These are phyloP conservation scores for Agaricus sinodeliciosus DNA, from an alignment of 768 basidiomycete genomes.

Conservation along the genomic window DNA sequence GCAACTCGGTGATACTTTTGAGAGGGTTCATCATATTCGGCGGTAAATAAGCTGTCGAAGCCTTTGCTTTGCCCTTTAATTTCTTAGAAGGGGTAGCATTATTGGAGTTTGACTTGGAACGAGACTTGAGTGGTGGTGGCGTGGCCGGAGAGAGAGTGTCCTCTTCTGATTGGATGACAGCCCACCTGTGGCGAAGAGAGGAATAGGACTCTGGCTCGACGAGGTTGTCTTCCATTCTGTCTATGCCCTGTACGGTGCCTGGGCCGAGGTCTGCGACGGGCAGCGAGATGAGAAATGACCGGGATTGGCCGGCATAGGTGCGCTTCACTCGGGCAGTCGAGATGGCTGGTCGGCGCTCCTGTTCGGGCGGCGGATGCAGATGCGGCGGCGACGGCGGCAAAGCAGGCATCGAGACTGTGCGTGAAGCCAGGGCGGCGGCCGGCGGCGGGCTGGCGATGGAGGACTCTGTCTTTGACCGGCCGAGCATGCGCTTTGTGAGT, in stretches of 20 bases:
- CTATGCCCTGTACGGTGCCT: conserved; percentile 15
- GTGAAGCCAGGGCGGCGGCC: conserved; percentile 15
- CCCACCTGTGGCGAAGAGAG: conserved; percentile 71
- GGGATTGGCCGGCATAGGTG: conserved; percentile 72
- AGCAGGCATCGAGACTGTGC: conserved; percentile 32
- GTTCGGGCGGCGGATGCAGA: conserved; percentile 9
- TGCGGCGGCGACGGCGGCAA: conserved; percentile 21
- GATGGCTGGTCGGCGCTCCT: conserved; percentile 17
- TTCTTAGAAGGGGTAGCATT: conserved; percentile 6
- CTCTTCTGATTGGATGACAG: conserved; percentile 74
- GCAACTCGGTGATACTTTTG: conserved; percentile 74
- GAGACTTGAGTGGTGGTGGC: background rate
- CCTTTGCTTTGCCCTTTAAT: conserved; percentile 9
- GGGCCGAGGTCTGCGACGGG: conserved; percentile 28
- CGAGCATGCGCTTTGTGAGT: conserved; percentile 67
- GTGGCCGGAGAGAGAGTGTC: conserved; percentile 37
- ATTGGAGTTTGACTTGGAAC: conserved; percentile 1
- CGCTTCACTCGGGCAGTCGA: conserved; percentile 34
- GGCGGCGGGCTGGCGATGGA: conserved; percentile 29
- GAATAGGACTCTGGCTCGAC: conserved; percentile 66
- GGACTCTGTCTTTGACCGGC: conserved; percentile 59
- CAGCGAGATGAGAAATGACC: conserved; percentile 71
- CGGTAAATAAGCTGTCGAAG: conserved; percentile 27
- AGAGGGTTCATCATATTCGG: conserved; percentile 64
- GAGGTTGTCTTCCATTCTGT: conserved; percentile 42